Base-by-base conservation (phyloP, 805 yeast genomes). In the Saccharomycopsis javanensis region DNA sequence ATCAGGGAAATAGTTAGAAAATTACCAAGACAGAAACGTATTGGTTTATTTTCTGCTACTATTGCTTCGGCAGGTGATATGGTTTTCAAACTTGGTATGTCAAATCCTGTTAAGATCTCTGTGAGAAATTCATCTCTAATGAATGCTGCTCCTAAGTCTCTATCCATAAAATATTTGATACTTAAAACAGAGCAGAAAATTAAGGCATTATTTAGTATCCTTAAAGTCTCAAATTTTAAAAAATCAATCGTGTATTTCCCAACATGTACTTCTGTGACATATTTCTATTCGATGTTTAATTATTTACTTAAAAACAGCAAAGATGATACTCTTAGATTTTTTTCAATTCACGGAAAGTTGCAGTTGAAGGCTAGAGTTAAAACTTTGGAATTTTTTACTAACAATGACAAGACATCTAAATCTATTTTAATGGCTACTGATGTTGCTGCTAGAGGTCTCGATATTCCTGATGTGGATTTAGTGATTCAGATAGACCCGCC, bases 401-500 rank as follows among this genome's bases (percentile, higher is more conserved):
- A 28, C 5, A 46, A 50, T 4, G 50, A 58, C 25, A 60, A 65
- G 4, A 65, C 67, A 6, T 69, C 71, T 2, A 83, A 81, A 61
- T 75, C 83, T 8, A 80, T 92, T 0, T 70, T 94, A 25, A 73
- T 94, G 70, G 90, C 99, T 1, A 94, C 99, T 0, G 99, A 94
- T 75, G 97, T 94, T n/a, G 97, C 99, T 0, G 97, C 98, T 0
- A 78, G 99, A 67, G 99, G 99, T 48, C 80, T 94, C 23, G 99
- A 94, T 72, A 85, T 94, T 30, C 96, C 96, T 0, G 94, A 91
- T 55, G 97, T 94, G 8, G 98, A 94, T 66, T 71, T 91, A 27
- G 98, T 92, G 2, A 72, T 94, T n/a, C 99, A 94, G 67, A 64
- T 92, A 25, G 98, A 94, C 62, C 96, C 98, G 1, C 99, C 99